phyloP scores from a whole-genome alignment of 2,329 filamentous ascomycete genomes.

The Lachnellula hyalina region DNA sequence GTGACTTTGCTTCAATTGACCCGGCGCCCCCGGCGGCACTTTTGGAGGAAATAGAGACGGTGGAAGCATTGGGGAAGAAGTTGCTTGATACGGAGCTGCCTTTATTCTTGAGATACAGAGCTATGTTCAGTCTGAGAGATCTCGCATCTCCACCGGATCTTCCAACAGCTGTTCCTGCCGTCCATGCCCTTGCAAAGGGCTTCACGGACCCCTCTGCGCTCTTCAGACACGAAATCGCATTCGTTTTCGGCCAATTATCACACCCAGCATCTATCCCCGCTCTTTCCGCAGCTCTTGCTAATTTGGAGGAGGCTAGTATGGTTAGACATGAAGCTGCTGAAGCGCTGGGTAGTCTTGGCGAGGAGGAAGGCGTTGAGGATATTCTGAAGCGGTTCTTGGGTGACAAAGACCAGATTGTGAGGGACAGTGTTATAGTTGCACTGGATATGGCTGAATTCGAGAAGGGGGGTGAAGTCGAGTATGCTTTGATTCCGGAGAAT shows the following conservation, averaged over 20 bases:
- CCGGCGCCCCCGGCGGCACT: conserved; percentile 92
- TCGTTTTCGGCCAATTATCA: conserved; percentile 93
- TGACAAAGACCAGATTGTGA: conserved; percentile 87
- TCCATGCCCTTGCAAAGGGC: conserved; percentile 79
- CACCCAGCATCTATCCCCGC: conserved; percentile 96
- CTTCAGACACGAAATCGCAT: conserved; percentile 96
- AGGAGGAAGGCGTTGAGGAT: conserved; percentile 88
- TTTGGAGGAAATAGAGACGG: conserved; percentile 65
- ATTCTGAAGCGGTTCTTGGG: conserved; percentile 76
- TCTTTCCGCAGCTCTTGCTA: conserved; percentile 69
- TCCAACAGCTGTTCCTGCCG: conserved; percentile 80
- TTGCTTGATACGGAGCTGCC: conserved; percentile 75
- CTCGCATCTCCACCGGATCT: conserved; percentile 89
- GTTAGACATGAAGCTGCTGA: conserved; percentile 97
- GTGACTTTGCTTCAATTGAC: conserved; percentile 93
- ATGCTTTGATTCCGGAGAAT: conserved; percentile 77
- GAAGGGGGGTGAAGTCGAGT: conserved; percentile 80
- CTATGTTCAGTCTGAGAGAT: conserved; percentile 96
- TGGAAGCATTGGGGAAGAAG: conserved; percentile 67
- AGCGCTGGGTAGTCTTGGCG: conserved; percentile 87
- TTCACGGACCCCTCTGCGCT: conserved; percentile 82
- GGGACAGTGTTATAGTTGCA: conserved; percentile 91
- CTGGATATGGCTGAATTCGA: conserved; percentile 98
- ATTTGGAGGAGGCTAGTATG: conserved; percentile 85
- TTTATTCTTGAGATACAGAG: conserved; percentile 88